Conservation (phyloP, 192 early-diverging fungal genomes). For the Podila minutissima region DNA sequence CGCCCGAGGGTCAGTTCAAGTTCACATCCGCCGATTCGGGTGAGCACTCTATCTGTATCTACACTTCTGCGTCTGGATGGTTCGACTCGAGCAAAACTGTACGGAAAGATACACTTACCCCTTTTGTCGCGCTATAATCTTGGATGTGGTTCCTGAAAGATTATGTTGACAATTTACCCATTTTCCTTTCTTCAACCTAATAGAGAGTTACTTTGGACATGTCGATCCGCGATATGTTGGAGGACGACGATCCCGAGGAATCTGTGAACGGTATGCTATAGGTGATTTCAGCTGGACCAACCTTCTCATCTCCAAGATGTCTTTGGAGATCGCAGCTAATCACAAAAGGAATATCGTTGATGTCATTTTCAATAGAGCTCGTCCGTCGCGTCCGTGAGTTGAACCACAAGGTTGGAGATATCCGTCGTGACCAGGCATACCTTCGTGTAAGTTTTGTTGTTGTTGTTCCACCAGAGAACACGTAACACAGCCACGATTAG, state of each 20-base stretch:
- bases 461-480: too few species aligned
- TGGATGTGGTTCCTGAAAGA: not conserved
- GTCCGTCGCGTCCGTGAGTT: conserved; percentile 80
- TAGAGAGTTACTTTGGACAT: conserved; percentile 44
- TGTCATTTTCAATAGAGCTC: conserved; percentile 61
- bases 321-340: not conserved
- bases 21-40: conserved; percentile 92
- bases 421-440: conserved; percentile 89
- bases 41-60: conserved; percentile 92
- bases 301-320: not conserved
- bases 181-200: not conserved
- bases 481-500: not conserved
- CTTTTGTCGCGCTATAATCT: not conserved
- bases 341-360: not conserved
- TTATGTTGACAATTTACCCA: not conserved
- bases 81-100: conserved; percentile 76
- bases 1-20: conserved; percentile 81
- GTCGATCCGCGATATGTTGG: conserved; percentile 37
- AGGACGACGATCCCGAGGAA: conserved; percentile 20
- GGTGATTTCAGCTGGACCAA: not conserved
- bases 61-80: conserved; percentile 72
- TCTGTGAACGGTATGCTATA: conserved; percentile 22
- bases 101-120: conserved; percentile 8
- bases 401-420: conserved; percentile 82
- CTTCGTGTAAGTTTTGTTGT: conserved; percentile 84